phyloP scores from a whole-genome alignment of 2,329 filamentous ascomycete genomes.

The Zasmidium angulare region DNA sequence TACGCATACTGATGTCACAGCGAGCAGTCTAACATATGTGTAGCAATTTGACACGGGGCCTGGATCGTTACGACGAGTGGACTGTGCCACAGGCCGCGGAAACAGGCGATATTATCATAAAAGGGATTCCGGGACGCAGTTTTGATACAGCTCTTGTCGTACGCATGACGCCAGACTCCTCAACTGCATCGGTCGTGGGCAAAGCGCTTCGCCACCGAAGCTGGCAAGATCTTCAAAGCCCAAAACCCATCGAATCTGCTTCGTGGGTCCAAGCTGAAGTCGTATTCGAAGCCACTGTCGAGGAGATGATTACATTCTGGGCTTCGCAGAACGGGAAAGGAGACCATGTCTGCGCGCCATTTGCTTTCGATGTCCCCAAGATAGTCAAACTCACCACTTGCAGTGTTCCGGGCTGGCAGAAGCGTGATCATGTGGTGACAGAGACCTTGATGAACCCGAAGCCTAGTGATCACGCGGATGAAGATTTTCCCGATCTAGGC shows the following conservation, averaged over 20 bases:
- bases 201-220: background rate
- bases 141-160: background rate
- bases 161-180: background rate
- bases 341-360: background rate
- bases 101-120: background rate
- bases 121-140: background rate
- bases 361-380: background rate
- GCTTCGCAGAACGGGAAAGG: background rate
- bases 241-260: background rate
- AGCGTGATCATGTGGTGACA: background rate
- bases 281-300: background rate
- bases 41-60: background rate
- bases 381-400: background rate
- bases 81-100: background rate
- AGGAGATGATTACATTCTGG: background rate
- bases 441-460: background rate
- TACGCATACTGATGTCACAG: background rate
- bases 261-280: background rate
- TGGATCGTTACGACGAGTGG: background rate
- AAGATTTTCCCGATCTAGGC: background rate
- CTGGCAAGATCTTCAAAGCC: background rate
- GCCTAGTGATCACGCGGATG: background rate
- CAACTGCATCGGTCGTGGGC: background rate
- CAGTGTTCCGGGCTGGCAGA: background rate
- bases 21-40: background rate